Percentiles rank a stretch among this genome's conserved stretches.
Evolutionary conservation across 306 rosid genomes (phyloP).

Genomic region (Oxytropis ochrocephala): DNA sequence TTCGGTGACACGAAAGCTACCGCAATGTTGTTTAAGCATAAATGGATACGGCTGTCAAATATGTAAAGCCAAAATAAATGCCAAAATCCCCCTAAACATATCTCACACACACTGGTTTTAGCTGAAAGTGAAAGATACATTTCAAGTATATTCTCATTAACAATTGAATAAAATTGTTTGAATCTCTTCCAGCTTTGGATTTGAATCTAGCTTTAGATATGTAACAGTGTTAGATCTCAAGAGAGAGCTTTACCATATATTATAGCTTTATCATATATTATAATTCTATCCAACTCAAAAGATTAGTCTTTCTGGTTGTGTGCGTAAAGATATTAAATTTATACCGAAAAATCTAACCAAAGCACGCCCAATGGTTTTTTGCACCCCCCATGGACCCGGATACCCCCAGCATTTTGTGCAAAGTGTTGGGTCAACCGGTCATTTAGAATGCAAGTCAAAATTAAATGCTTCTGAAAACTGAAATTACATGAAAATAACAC

Average conservation of each 20-base stretch:
- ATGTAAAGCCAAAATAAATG: neutral
- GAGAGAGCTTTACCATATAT: too few relatives aligned
- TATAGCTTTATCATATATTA: too few relatives aligned
- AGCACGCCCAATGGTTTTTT: neutral
- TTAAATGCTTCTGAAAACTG: neutral
- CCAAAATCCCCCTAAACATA: neutral
- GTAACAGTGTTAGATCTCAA: too few relatives aligned
- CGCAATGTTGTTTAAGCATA: conserved; percentile 21
- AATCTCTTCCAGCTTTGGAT: too few relatives aligned
- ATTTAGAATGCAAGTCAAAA: neutral
- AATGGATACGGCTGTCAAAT: conserved; percentile 24
- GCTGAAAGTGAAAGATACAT: conserved; percentile 19
- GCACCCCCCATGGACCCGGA: neutral
- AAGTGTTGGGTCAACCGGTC: neutral
- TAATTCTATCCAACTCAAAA: too few relatives aligned
- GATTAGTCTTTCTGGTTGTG: too few relatives aligned
- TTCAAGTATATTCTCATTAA: too few relatives aligned
- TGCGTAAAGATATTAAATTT: too few relatives aligned
- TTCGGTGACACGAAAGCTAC: conserved; percentile 29
- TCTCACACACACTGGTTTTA: neutral
- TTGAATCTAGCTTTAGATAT: too few relatives aligned
- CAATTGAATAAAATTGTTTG: too few relatives aligned
- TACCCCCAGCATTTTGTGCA: neutral
- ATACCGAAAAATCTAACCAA: conserved; percentile 8
- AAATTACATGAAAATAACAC: neutral